phyloP scores from a whole-genome alignment of 148 eudicot genomes.

The Nyssa sinensis region DNA sequence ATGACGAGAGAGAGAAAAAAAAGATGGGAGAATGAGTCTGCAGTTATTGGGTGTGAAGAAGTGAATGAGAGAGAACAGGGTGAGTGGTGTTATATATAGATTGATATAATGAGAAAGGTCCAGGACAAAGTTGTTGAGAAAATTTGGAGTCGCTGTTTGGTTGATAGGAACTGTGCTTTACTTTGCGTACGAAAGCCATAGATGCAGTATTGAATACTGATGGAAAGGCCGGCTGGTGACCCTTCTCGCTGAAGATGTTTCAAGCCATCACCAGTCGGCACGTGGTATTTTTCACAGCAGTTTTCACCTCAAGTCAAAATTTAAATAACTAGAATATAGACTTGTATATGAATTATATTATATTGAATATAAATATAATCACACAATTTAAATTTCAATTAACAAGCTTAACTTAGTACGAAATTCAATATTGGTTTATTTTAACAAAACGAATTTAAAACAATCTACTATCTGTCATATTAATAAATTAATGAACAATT shows the following conservation, averaged over 20 bases:
- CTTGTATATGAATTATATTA: no score
- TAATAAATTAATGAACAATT: no score
- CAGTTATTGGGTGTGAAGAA: background rate
- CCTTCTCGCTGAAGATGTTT: background rate
- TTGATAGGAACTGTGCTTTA: slow-evolving; percentile 22
- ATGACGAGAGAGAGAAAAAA: slow-evolving; percentile 27
- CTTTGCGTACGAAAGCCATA: background rate
- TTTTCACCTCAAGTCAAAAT: no score
- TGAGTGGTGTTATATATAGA: background rate
- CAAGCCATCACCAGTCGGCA: no score
- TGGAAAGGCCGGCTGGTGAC: background rate
- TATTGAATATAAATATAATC: no score
- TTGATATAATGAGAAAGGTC: slow-evolving; percentile 1
- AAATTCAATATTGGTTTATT: no score
- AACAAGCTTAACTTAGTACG: no score
- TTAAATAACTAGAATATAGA: no score
- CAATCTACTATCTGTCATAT: no score
- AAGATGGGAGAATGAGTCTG: background rate
- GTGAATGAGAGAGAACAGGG: background rate
- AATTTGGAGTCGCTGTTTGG: slow-evolving; percentile 25
- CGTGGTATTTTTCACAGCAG: no score
- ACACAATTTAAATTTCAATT: no score
- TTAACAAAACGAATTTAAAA: no score
- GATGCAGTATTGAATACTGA: background rate
- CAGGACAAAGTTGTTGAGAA: slow-evolving; percentile 69